Evolutionary conservation across 306 rosid species (phyloP), one percentile per base, ranked within the genome.

Genomic region (Gillenia trifoliata): DNA sequence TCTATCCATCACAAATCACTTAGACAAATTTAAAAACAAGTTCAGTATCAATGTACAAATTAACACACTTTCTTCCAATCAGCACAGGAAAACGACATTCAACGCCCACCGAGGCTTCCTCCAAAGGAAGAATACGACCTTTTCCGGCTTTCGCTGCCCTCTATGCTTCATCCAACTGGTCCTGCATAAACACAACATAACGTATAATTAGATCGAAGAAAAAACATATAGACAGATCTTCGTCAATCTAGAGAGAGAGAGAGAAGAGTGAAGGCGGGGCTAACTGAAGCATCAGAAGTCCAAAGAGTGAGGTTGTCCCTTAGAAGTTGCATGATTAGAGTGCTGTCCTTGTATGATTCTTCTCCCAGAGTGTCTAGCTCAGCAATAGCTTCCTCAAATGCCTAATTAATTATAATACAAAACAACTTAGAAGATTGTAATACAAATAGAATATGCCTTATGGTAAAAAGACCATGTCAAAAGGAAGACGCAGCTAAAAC

Each of bases 291-390:
- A 84, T 91, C 97, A 64, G 96, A 88, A 69, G 96, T 90, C 96
- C 96, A 90, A 60, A 90, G 96, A 52, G 96, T 90, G 75, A 90
- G 92, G 78, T 90, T 90, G 87, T 90, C 96, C 85, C 96, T 83
- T 45, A 90, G 57, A 68, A 90, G 96, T 74, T 90, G 96, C 96
- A 90, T 90, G 60, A 90, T 90, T 49, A 90, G 92, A n/a, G 96
- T 90, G 91, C 96, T 90, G 83, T 90, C 96, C 74, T 90, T 90
- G 87, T 88, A 90, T 59, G 92, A 90, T 83, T 90, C 96, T 88
- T 90, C 96, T 60, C 96, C 96, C 80, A 90, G 76, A 29, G 92
- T 90, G 78, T 90, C 96, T 79, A 90, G 90, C 83, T 90, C 96
- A 84, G 92, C 92, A 80, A 90, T 90, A 40, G 96, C 96, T 76